These are phyloP conservation scores for Pleurotus cornucopiae DNA, from an alignment of 768 basidiomycete species.

Conservation along the genomic window DNA sequence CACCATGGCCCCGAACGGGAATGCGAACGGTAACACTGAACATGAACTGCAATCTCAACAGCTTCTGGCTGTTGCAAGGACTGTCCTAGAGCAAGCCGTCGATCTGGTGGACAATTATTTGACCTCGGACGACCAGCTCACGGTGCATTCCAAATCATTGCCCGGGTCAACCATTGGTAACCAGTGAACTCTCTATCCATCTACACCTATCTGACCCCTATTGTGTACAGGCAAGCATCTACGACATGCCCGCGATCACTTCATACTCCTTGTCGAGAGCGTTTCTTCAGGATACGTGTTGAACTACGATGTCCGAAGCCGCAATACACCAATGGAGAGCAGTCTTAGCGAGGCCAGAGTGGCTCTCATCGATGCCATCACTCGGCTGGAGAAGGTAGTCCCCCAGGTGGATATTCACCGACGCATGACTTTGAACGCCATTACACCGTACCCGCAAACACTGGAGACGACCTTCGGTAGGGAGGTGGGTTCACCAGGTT, in stretches of 20 bases:
- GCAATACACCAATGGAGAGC: slow-evolving; percentile 84
- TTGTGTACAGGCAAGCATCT: slow-evolving; percentile 68
- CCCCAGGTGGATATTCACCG: slow-evolving; percentile 46
- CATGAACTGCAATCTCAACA: slow-evolving; percentile 34
- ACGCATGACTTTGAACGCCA: slow-evolving; percentile 69
- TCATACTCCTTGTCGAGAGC: slow-evolving; percentile 59
- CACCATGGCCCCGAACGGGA: slow-evolving; percentile 1
- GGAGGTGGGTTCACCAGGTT: slow-evolving; percentile 47
- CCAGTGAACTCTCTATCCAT: slow-evolving; percentile 7
- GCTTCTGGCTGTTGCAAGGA: slow-evolving; percentile 63
- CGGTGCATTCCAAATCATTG: slow-evolving; percentile 62
- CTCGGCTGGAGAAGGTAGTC: slow-evolving; percentile 50
- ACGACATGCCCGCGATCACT: slow-evolving; percentile 84
- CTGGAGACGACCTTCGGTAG: slow-evolving; percentile 79
- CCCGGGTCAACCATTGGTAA: slow-evolving; percentile 88
- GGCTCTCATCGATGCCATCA: slow-evolving; percentile 52
- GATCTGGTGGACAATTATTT: slow-evolving; percentile 67
- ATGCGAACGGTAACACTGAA: slow-evolving; percentile 11
- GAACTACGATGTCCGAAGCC: slow-evolving; percentile 71
- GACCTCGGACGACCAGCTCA: slow-evolving; percentile 66
- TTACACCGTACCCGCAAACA: slow-evolving; percentile 74
- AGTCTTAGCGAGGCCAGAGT: slow-evolving; percentile 54
- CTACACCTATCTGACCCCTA: slow-evolving; percentile 1
- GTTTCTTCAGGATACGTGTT: slow-evolving; percentile 46
- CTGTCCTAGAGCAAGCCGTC: slow-evolving; percentile 68